Conservation (phyloP, 2,329 filamentous ascomycete genomes). For the Penicillium janthinellum region DNA sequence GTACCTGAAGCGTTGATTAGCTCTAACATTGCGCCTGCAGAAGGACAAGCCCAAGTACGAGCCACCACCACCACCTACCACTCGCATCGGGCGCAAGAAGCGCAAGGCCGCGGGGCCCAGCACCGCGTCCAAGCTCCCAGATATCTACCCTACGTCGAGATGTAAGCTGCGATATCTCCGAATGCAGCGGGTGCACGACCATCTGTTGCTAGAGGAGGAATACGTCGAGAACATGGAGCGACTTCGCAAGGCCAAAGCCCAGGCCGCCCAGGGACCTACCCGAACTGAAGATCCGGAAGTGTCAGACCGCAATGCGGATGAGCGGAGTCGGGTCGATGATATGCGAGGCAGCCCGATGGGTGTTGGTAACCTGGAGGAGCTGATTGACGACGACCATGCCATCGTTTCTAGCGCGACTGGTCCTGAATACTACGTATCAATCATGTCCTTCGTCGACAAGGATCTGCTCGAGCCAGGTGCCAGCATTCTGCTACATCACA, state of each 20-base stretch:
- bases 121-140: slow-evolving; percentile 90
- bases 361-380: slow-evolving; percentile 94
- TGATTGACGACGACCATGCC: slow-evolving; percentile 98
- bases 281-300: slow-evolving; percentile 69
- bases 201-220: slow-evolving; percentile 93
- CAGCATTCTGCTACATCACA: slow-evolving; percentile 93
- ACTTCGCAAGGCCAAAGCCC: slow-evolving; percentile 85
- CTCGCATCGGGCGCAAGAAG: slow-evolving; percentile 97
- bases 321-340: slow-evolving; percentile 91
- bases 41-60: slow-evolving; percentile 99
- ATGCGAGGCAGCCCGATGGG: slow-evolving; percentile 99
- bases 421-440: slow-evolving; percentile 98
- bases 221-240: slow-evolving; percentile 99
- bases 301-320: slow-evolving; percentile 87
- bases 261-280: slow-evolving; percentile 57
- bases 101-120: slow-evolving; percentile 92
- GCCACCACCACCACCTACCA: slow-evolving; percentile 93
- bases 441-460: slow-evolving; percentile 99
- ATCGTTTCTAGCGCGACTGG: slow-evolving; percentile 97
- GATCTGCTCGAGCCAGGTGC: slow-evolving; percentile 95
- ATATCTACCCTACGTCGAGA: slow-evolving; percentile 90
- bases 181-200: slow-evolving; percentile 98
- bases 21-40: slow-evolving; percentile 51
- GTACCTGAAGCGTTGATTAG: background rate
- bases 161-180: slow-evolving; percentile 96